Percentiles rank a stretch among this genome's conserved stretches.
phyloP scores from a whole-genome alignment of 2,329 filamentous ascomycete genomes.

The Cladosporium halotolerans region DNA sequence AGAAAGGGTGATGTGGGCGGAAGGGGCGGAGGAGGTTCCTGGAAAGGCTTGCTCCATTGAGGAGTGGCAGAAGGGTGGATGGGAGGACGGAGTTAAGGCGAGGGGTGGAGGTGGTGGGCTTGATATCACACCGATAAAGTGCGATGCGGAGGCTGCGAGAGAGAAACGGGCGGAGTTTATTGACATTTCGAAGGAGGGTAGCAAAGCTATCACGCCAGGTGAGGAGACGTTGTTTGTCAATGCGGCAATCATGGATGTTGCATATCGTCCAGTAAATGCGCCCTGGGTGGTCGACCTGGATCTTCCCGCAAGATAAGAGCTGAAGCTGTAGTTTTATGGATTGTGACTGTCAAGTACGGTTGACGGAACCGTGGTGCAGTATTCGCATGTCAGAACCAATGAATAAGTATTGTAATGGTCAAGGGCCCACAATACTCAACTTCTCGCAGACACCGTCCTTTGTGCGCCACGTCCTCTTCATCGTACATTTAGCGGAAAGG shows the following conservation, averaged over 20 bases:
- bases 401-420: too few relatives aligned
- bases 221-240: slow-evolving; percentile 53
- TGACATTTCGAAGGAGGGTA: slow-evolving; percentile 16
- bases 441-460: too few relatives aligned
- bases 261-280: slow-evolving; percentile 45
- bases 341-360: too few relatives aligned
- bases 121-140: neutral
- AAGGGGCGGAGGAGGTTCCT: slow-evolving; percentile 19
- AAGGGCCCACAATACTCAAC: too few relatives aligned
- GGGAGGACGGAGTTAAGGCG: neutral
- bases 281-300: slow-evolving; percentile 54
- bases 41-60: slow-evolving; percentile 4
- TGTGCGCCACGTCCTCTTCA: too few relatives aligned
- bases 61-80: slow-evolving; percentile 13
- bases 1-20: slow-evolving; percentile 34
- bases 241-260: slow-evolving; percentile 49
- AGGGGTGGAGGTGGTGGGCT: neutral
- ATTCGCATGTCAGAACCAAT: too few relatives aligned
- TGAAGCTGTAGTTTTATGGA: too few relatives aligned
- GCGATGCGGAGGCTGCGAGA: slow-evolving; percentile 18
- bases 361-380: too few relatives aligned
- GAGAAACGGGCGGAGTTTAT: slow-evolving; percentile 30
- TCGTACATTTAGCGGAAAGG: too few relatives aligned
- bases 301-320: slow-evolving; percentile 16
- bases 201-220: slow-evolving; percentile 35